Percentiles rank a stretch among this genome's conserved stretches.
phyloP scores from a whole-genome alignment of 169 alveolate species.

The Plasmodium gaboni region DNA sequence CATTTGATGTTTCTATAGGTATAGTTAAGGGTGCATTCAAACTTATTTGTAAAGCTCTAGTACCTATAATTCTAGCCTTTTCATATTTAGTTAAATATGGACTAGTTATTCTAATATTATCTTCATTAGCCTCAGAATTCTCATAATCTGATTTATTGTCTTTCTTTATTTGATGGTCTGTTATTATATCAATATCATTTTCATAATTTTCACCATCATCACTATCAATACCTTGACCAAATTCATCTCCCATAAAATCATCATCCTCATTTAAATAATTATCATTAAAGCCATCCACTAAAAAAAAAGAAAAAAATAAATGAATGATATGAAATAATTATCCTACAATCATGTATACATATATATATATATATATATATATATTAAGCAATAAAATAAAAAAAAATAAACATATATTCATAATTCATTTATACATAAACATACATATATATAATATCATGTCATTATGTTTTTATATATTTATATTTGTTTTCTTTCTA shows the following conservation, averaged over 20 bases:
- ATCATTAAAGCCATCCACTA: conserved; percentile 68
- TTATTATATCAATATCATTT: conserved; percentile 84
- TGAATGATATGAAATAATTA: neutral
- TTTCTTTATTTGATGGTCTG: conserved; percentile 81
- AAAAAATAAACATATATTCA: too few species aligned
- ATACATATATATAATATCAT: too few species aligned
- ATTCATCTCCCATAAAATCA: conserved; percentile 80
- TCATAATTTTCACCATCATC: conserved; percentile 87
- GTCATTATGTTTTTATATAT: too few species aligned
- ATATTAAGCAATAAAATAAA: neutral
- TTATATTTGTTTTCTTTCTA: too few species aligned
- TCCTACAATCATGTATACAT: neutral
- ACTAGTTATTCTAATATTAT: conserved; percentile 89
- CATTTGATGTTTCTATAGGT: conserved; percentile 86
- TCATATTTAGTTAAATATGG: conserved; percentile 98
- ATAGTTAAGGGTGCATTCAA: conserved; percentile 98
- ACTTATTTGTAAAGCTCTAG: conserved; percentile 99
- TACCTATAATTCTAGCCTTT: conserved; percentile 99
- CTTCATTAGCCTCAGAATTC: conserved; percentile 82
- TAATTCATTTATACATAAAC: too few species aligned
- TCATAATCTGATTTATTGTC: conserved; percentile 84
- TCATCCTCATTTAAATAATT: conserved; percentile 63
- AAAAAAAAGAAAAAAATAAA: neutral
- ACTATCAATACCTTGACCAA: conserved; percentile 86
- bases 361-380: neutral